Evolutionary conservation across 495 filamentous ascomycete genomes (phyloP), one percentile per base, ranked within the genome.

Genomic region (Neurospora sp.): DNA sequence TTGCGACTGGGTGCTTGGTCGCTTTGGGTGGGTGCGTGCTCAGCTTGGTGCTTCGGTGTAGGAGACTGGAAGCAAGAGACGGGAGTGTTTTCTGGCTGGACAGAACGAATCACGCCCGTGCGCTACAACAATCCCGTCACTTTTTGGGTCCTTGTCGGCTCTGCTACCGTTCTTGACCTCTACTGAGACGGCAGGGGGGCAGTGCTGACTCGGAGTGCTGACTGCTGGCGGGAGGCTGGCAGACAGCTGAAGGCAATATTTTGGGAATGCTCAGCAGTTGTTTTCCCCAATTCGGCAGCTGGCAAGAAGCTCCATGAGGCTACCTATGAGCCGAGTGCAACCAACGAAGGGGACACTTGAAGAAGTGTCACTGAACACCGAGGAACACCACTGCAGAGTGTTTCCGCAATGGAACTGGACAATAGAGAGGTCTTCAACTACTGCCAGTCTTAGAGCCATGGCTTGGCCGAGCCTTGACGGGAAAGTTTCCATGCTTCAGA

Each of bases 11-110:
- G n/a, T 53, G 45, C 45, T 53, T 53, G 45, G 45, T 53, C 42
- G 42, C 42, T 44, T n/a, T n/a, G 18, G 45, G 20, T 53, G 45
- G 20, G 45, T 53, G 45, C n/a, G 53, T 61, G 53, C 53, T 35
- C 3, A 3, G 31, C 31, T n/a, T 44, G 53, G 48, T 61, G 48
- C 48, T 27, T 61, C 27, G 22, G 53, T 61, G 31, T 45, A 45
- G n/a, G 45, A 53, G 20, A 53, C 42, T 12, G 44, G 45, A 53
- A 53, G 45, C 45, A 53, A 53, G 20, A 53, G 45, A 31, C 27
- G 27, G 27, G 27, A 27, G 69, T 48, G 40, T 53, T 78, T 79
- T 77, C 74, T 74, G 78, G 76, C 74, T 77, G 22, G 48, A 59
- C 48, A 59, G 20, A 27, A 31, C 27, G 27, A 31, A 16, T 31